Percentiles rank a stretch among this genome's conserved stretches.
Evolutionary conservation across 1,139 yeast species (phyloP).

Genomic region (Hemisphaericaspora xylanilytica): DNA sequence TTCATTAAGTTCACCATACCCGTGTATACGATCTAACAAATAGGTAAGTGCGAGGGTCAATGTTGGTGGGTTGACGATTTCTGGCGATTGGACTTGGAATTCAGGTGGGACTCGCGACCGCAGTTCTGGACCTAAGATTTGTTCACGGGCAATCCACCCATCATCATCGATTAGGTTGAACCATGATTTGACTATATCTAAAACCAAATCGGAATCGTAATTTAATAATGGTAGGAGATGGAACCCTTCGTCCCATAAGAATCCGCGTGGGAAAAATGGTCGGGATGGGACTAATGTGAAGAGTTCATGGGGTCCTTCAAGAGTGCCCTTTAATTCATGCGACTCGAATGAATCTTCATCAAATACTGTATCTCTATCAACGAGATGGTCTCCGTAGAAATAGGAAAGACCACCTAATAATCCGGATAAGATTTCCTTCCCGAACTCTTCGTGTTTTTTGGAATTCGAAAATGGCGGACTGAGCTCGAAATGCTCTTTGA

Average conservation of each 20-base stretch:
- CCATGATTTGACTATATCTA: conserved; percentile 88
- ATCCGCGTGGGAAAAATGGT: conserved; percentile 94
- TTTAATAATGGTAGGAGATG: conserved; percentile 79
- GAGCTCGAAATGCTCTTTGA: conserved; percentile 52
- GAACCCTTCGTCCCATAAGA: conserved; percentile 99
- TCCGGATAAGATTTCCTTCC: conserved; percentile 76
- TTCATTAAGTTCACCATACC: conserved; percentile 22
- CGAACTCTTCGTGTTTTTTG: conserved; percentile 53
- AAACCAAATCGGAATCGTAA: conserved; percentile 79
- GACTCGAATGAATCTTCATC: conserved; percentile 66
- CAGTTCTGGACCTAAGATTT: conserved; percentile 88
- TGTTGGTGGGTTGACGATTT: conserved; percentile 95
- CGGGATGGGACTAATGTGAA: conserved; percentile 89
- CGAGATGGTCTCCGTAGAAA: conserved; percentile 82
- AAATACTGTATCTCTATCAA: conserved; percentile 67
- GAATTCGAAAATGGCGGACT: conserved; percentile 51
- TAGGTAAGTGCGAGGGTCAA: conserved; percentile 75
- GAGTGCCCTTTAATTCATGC: conserved; percentile 47
- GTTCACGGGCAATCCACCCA: conserved; percentile 98
- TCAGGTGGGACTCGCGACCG: conserved; percentile 85
- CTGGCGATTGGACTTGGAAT: conserved; percentile 83
- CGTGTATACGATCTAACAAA: conserved; percentile 45
- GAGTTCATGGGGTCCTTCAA: conserved; percentile 69
- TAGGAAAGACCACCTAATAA: conserved; percentile 88
- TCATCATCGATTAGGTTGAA: conserved; percentile 77